Evolutionary conservation across 2,329 filamentous ascomycete species (phyloP), one percentile per base, ranked within the genome.

Genomic region (Cladophialophora immunda): DNA sequence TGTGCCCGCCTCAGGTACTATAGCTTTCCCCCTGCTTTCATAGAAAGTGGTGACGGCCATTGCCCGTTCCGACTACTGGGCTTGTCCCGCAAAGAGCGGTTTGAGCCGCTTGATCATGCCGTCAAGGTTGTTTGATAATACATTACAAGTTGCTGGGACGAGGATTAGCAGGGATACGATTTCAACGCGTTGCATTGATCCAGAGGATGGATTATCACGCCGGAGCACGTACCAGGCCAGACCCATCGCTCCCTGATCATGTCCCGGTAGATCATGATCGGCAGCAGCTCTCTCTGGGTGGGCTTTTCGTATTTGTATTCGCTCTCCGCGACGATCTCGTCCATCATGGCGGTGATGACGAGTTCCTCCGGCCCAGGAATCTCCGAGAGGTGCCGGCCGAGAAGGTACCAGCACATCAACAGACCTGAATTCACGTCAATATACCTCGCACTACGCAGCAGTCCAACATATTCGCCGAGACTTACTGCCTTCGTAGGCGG

Each of bases 311-410:
- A 59, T 30, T 45, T 59, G 34, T 59, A 41, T 59, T 59, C 56
- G 38, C 56, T 59, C n/a, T 59, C 56, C 6, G 34, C 34, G 22
- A 59, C 56, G 38, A 59, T 59, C 38, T 59, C 56, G 38, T 59
- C 56, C 56, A 59, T 59, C 56, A 59, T 59, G 38, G 36, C 30
- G 36, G 56, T 59, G 56, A 59, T 59, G 34, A 59, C 56, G 19
- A n/a, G 56, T 15, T 59, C 56, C 47, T 59, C 56, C 11, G 56
- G 56, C 3, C 56, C 56, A 2, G 56, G 56, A n/a, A 59, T 59
- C 56, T 45, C 38, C 34, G 36, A 29, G 36, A 59, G 36, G 27
- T 47, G 56, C 22, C 56, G 25, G 19, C 56, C 56, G 9, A 59
- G 56, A n/a, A 59, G 38, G 27, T 59, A 59, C 56, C 56, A 59